These are phyloP conservation scores for Ceratobasidium theobromae DNA, from an alignment of 1,284 basidiomycete species.

Conservation along the genomic window DNA sequence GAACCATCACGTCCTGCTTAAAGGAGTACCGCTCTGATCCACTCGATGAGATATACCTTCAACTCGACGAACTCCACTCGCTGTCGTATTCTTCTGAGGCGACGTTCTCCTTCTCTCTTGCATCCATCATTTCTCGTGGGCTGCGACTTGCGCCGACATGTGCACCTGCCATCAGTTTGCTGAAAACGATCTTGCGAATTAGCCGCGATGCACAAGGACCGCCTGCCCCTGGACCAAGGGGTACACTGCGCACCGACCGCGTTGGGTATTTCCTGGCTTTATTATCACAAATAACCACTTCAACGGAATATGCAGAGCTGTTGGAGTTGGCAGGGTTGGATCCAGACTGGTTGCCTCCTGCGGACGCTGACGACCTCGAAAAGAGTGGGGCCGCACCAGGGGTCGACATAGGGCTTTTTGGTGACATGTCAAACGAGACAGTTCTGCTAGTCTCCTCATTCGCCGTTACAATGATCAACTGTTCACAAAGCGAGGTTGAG, in stretches of 20 bases:
- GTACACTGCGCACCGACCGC: slow-evolving; percentile 54
- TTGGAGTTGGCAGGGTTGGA: slow-evolving; percentile 63
- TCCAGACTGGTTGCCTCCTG: slow-evolving; percentile 49
- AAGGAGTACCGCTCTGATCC: slow-evolving; percentile 60
- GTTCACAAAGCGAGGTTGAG: slow-evolving; percentile 79
- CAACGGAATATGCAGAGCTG: slow-evolving; percentile 57
- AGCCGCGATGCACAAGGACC: slow-evolving; percentile 38
- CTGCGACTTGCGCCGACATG: slow-evolving; percentile 67
- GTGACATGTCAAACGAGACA: slow-evolving; percentile 61
- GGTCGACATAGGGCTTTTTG: slow-evolving; percentile 61
- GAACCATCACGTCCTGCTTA: slow-evolving; percentile 59
- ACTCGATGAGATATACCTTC: slow-evolving; percentile 67
- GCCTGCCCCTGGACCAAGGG: slow-evolving; percentile 18
- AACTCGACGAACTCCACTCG: slow-evolving; percentile 71
- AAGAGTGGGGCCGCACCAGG: slow-evolving; percentile 51
- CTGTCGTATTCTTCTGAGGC: slow-evolving; percentile 71
- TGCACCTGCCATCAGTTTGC: slow-evolving; percentile 58
- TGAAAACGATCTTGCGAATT: slow-evolving; percentile 58
- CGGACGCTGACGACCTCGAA: slow-evolving; percentile 51
- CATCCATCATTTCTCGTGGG: slow-evolving; percentile 83
- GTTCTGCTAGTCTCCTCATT: slow-evolving; percentile 78
- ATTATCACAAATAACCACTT: slow-evolving; percentile 65
- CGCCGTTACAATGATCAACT: slow-evolving; percentile 70
- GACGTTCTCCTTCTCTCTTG: slow-evolving; percentile 74
- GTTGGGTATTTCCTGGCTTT: slow-evolving; percentile 83